Percentiles rank a stretch among this genome's conserved stretches.
Conservation (phyloP, 306 rosid species). For the Fagus crenata region DNA sequence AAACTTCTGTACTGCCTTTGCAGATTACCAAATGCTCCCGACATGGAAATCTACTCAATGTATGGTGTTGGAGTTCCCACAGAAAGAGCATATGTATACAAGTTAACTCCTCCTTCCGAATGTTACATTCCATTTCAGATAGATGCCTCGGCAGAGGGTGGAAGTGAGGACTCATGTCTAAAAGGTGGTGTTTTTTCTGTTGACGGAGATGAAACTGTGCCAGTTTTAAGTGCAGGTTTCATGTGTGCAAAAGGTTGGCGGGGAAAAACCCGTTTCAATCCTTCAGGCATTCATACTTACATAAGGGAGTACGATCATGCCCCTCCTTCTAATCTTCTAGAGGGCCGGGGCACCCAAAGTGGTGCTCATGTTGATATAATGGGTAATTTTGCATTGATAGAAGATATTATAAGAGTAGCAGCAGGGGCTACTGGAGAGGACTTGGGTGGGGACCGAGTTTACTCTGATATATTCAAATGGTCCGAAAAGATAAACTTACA, state of each 20-base stretch:
- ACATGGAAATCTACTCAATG: conserved; percentile 81
- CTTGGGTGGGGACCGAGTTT: conserved; percentile 69
- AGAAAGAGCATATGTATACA: conserved; percentile 80
- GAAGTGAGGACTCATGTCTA: conserved; percentile 51
- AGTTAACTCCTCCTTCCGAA: conserved; percentile 52
- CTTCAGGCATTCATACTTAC: conserved; percentile 66
- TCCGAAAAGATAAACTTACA: conserved; percentile 54
- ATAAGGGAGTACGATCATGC: conserved; percentile 78
- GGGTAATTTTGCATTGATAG: conserved; percentile 81
- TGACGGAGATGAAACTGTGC: conserved; percentile 85
- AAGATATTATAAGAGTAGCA: conserved; percentile 77
- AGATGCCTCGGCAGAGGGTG: conserved; percentile 70
- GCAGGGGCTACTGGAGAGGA: conserved; percentile 80
- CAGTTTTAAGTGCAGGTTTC: conserved; percentile 81
- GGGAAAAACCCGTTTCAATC: conserved; percentile 77
- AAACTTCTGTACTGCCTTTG: conserved; percentile 39
- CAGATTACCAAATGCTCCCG: conserved; percentile 84
- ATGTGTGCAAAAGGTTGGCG: conserved; percentile 90
- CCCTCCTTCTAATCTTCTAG: conserved; percentile 82
- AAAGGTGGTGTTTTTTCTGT: conserved; percentile 65
- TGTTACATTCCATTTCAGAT: conserved; percentile 83
- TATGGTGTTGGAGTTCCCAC: conserved; percentile 89
- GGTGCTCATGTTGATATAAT: conserved; percentile 84
- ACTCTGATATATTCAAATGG: conserved; percentile 71
- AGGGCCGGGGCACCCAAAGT: conserved; percentile 87